Base-by-base conservation (phyloP, 176 grass and related monocot genomes). In the Stipa capillata region DNA sequence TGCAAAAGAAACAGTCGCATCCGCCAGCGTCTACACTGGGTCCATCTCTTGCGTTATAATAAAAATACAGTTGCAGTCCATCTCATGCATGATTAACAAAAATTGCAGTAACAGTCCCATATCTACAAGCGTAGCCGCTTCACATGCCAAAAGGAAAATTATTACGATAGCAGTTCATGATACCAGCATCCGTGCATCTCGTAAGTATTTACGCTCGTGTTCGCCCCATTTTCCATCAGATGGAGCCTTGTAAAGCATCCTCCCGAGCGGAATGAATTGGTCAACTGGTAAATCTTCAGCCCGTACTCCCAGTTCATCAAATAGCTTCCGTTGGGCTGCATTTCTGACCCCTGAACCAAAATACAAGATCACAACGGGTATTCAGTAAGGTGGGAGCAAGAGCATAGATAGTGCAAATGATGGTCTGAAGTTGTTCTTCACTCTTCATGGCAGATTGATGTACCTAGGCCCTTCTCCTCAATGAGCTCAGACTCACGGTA, bases 171-270 rank as follows among this genome's bases (percentile, higher is more conserved):
- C n/a, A n/a, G n/a, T n/a, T n/a, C n/a, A n/a, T n/a, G n/a, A n/a
- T n/a, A n/a, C n/a, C n/a, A n/a, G n/a, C n/a, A n/a, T n/a, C n/a
- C n/a, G n/a, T n/a, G n/a, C n/a, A n/a, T n/a, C n/a, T n/a, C n/a
- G n/a, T n/a, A 51, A 77, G 58, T 65, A 70, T 35, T 43, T 91
- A 99, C 90, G 2, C 56, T 99, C 96, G 31, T 99, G 92, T 57
- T 99, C 96, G 17, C 92, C 96, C 96, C 92, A 99, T 84, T 93
- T 95, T 23, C 92, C 92, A 82, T 99, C 96, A 34, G 92, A 95
- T 8, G 92, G 92, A 45, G 96, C 96, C 74, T 99, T 99, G 79
- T 99, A 95, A 48, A 99, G 90, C 7, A 99, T 89, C 55, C 86
- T 89, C 6, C 96, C 90, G 0, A 95, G 92, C 17, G 92, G 92